These are phyloP conservation scores for Fusarium kyushuense DNA, from an alignment of 2,329 filamentous ascomycete genomes.

Conservation along the genomic window DNA sequence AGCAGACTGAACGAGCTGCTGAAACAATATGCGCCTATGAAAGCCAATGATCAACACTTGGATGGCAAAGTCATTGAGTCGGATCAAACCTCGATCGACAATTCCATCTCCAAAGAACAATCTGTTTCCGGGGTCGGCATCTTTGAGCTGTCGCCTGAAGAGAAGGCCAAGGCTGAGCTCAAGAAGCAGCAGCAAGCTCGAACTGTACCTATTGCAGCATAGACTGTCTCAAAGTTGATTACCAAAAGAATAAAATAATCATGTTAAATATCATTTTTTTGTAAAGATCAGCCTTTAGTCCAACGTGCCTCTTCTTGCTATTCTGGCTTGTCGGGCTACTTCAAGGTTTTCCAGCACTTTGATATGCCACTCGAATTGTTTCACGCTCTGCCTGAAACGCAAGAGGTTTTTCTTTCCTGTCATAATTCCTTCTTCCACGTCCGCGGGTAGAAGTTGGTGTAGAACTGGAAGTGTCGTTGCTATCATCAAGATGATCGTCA, in stretches of 20 bases:
- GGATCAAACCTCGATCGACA: not conserved
- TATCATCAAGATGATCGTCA: constrained; percentile 47
- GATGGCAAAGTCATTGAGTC: constrained; percentile 48
- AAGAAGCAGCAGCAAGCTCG: not conserved
- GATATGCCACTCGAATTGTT: constrained; percentile 17
- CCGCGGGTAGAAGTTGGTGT: not conserved
- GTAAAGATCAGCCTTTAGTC: too few species aligned
- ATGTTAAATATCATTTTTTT: too few species aligned
- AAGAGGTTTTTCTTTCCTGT: constrained; percentile 8
- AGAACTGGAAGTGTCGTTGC: constrained; percentile 33
- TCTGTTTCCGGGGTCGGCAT: constrained; percentile 48
- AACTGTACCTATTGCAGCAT: not conserved
- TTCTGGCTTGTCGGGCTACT: not conserved
- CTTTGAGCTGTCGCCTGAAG: constrained; percentile 48
- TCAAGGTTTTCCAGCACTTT: constrained; percentile 13
- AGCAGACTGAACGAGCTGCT: constrained; percentile 64
- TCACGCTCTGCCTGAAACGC: constrained; percentile 9
- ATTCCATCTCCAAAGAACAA: constrained; percentile 14
- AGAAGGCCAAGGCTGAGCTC: constrained; percentile 22
- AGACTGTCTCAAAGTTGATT: rapidly evolving
- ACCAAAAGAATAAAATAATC: not conserved
- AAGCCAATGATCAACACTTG: constrained; percentile 37
- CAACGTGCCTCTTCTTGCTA: not conserved
- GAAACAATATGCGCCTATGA: constrained; percentile 56
- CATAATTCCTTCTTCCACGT: constrained; percentile 13